phyloP scores from a whole-genome alignment of 768 basidiomycete genomes.

The Termitomyces sp. region DNA sequence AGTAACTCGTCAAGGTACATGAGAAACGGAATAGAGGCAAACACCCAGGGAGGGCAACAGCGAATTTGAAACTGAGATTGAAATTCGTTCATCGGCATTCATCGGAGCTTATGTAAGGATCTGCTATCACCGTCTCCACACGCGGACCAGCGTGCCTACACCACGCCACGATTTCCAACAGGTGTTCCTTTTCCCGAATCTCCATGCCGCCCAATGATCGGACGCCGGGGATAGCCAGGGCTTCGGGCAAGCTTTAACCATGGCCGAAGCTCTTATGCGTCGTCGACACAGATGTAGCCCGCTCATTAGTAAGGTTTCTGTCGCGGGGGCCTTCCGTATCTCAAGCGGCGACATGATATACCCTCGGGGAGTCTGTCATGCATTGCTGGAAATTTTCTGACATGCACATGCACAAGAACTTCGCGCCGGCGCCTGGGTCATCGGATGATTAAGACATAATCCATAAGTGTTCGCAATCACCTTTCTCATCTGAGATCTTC shows the following conservation, averaged over 20 bases:
- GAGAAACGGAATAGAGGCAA: not conserved
- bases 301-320: not conserved
- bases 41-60: too few species aligned
- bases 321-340: not conserved
- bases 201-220: not conserved
- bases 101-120: not conserved
- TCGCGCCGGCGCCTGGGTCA: not conserved
- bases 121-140: not conserved
- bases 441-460: not conserved
- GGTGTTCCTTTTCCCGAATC: not conserved
- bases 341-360: too few species aligned
- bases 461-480: too few species aligned
- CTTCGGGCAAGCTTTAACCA: not conserved
- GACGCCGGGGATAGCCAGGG: too few species aligned
- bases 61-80: too few species aligned
- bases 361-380: not conserved
- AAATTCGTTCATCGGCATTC: too few species aligned
- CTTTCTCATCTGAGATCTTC: not conserved
- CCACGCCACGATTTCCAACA: not conserved
- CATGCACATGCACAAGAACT: not conserved
- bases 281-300: not conserved
- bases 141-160: not conserved
- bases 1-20: too few species aligned
- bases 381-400: not conserved
- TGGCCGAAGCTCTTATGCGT: not conserved